Percentiles rank a stretch among this genome's conserved stretches.
Evolutionary conservation across 2,329 filamentous ascomycete genomes (phyloP).

Genomic region (Hypomyces perniciosus): DNA sequence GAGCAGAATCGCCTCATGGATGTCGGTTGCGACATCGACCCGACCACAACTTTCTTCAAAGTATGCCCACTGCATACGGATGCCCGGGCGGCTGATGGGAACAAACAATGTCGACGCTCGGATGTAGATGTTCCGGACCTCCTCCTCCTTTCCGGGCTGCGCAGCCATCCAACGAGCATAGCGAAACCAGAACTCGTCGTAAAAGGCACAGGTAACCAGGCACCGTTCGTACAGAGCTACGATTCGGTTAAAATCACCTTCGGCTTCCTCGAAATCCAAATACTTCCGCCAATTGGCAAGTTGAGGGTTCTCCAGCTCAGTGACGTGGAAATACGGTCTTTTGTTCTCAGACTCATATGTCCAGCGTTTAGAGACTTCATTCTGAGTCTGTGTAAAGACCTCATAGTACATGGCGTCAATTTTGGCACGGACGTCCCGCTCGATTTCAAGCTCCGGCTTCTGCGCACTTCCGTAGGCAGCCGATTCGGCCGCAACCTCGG

Average conservation of each 20-base stretch:
- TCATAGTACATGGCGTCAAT: slow-evolving; percentile 78
- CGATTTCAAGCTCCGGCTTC: slow-evolving; percentile 70
- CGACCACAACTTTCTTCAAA: slow-evolving; percentile 85
- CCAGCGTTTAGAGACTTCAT: slow-evolving; percentile 88
- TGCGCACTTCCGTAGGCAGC: slow-evolving; percentile 44
- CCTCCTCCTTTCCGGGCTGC: slow-evolving; percentile 75
- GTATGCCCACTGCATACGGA: slow-evolving; percentile 85
- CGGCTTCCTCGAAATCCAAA: slow-evolving; percentile 86
- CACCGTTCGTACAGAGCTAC: slow-evolving; percentile 91
- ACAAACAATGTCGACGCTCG: slow-evolving; percentile 80
- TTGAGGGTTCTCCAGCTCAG: slow-evolving; percentile 80
- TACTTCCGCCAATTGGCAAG: slow-evolving; percentile 92
- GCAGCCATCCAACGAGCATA: slow-evolving; percentile 91
- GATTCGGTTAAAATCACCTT: slow-evolving; percentile 69
- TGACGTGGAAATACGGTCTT: slow-evolving; percentile 94
- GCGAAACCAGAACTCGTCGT: slow-evolving; percentile 98
- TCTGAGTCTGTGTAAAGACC: slow-evolving; percentile 72
- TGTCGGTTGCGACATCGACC: slow-evolving; percentile 71
- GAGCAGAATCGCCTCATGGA: slow-evolving; percentile 74
- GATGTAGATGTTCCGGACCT: slow-evolving; percentile 87
- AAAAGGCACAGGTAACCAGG: slow-evolving; percentile 84
- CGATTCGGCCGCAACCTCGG: slow-evolving; percentile 65
- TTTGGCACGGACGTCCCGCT: slow-evolving; percentile 73
- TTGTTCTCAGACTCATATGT: slow-evolving; percentile 93
- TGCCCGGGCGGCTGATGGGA: slow-evolving; percentile 75